Evolutionary conservation across 202 grass and related monocot species (phyloP).

Genomic region (Musa balbisiana): DNA sequence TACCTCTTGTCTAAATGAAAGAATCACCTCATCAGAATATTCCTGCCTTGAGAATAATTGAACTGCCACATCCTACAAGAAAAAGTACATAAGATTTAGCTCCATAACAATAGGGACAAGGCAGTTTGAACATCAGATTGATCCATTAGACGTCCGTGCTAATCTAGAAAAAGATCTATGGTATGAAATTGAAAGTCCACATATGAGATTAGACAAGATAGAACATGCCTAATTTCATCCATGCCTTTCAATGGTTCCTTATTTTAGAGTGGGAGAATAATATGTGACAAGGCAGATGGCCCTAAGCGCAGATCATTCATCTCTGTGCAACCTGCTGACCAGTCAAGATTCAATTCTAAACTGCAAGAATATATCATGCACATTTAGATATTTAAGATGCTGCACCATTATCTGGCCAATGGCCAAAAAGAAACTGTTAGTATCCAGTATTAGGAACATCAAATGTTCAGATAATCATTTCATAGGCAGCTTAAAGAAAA

Average conservation of each 20-base stretch:
- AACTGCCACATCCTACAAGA: conserved; percentile 88
- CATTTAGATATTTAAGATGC: background rate
- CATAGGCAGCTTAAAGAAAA: no score
- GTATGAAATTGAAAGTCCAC: background rate
- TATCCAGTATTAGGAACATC: background rate
- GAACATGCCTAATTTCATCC: conserved; percentile 2
- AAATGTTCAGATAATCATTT: background rate
- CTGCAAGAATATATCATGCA: background rate
- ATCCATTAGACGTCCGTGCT: background rate
- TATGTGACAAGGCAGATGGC: background rate
- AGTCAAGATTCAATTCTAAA: background rate
- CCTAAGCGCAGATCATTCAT: background rate
- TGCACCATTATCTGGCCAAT: background rate
- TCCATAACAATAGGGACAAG: background rate
- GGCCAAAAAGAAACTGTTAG: background rate
- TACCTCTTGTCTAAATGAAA: conserved; percentile 91
- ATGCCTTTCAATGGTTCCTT: background rate
- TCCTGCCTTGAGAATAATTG: conserved; percentile 97
- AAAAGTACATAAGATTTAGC: background rate
- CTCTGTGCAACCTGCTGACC: background rate
- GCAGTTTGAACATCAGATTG: background rate
- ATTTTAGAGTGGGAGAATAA: background rate
- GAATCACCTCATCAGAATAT: conserved; percentile 93
- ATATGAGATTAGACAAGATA: background rate
- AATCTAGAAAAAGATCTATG: background rate